Base-by-base conservation (phyloP, 495 filamentous ascomycete species). In the Xylaria telfairii region DNA sequence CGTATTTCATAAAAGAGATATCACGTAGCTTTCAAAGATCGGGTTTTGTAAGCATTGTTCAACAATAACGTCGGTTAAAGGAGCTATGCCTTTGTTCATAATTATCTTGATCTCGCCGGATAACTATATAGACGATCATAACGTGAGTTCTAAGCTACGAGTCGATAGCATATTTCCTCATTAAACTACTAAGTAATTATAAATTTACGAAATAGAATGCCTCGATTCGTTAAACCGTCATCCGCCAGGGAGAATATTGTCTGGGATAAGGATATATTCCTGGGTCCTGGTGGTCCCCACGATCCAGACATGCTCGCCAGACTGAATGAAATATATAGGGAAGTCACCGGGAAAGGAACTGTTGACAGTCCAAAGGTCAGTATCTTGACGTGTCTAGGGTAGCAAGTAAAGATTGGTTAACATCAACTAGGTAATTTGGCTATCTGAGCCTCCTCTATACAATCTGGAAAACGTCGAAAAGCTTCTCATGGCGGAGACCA, bases 351-450 rank as follows among this genome's bases (percentile, higher is more conserved):
- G 6, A 26, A 53, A 15, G 46, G 63, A 12, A 65, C 63, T 5
- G 30, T 65, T 13, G 61, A 65, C 3, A 3, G 30, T n/a, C 63
- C 63, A 10, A 65, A 53, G 30, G 63, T 65, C 0, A 39, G 63
- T 17, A 21, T 15, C 13, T 4, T 56, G 5, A 17, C 53, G 26
- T 17, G 0, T 34, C 1, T 51, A 12, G 0, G 1, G 8, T n/a
- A n/a, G n/a, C n/a, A 26, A 51, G 7, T 8, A 12, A 26, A 34
- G 13, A 19, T 1, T 34, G 30, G 54, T 30, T 57, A 2, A 32
- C 2, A 59, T n/a, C 54, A 37, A 59, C 8, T 37, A 66, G 64
- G 21, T 54, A 26, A 19, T 66, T 2, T 66, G 64, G 64, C 32
- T 54, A 2, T 53, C 30, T n/a, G 0, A 9, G 2, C 63, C 63